These are phyloP conservation scores for Dictyostelium purpureum DNA, from an alignment of 78 protist genomes.

Conservation along the genomic window DNA sequence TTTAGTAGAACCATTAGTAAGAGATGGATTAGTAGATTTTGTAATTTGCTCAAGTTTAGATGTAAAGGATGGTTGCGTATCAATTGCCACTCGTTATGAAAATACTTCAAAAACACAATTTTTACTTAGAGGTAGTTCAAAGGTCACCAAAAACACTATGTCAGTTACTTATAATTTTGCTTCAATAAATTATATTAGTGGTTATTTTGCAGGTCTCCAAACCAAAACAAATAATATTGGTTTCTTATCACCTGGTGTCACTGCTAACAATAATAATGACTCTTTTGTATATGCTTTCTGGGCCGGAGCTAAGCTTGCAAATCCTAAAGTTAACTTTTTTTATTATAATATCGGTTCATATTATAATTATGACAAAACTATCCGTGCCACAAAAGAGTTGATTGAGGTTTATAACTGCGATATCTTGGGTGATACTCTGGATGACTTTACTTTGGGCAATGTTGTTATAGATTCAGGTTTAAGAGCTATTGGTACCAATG, in stretches of 20 bases:
- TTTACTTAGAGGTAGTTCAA: background rate
- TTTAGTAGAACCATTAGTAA: background rate
- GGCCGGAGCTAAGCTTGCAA: background rate
- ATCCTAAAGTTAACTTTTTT: background rate
- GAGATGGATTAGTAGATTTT: background rate
- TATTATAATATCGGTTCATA: constrained; percentile 32
- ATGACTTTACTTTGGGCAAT: constrained; percentile 17
- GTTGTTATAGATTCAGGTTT: background rate
- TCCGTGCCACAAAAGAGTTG: constrained; percentile 15
- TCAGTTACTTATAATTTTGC: background rate
- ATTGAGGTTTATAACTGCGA: background rate
- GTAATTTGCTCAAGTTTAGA: constrained; percentile 5
- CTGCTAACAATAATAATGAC: background rate
- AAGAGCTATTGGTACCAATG: constrained; percentile 46
- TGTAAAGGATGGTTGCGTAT: background rate
- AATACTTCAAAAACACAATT: background rate
- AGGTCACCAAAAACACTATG: background rate
- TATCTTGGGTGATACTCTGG: constrained; percentile 2
- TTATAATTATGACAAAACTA: background rate
- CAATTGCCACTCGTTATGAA: background rate
- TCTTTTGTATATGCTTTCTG: background rate
- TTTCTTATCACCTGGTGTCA: background rate
- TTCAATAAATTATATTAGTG: background rate
- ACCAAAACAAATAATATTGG: background rate
- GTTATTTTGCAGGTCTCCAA: constrained; percentile 28